Percentiles rank a stretch among this genome's conserved stretches.
These are phyloP conservation scores for Monosporascus cannonballus DNA, from an alignment of 2,329 filamentous ascomycete genomes.

Conservation along the genomic window DNA sequence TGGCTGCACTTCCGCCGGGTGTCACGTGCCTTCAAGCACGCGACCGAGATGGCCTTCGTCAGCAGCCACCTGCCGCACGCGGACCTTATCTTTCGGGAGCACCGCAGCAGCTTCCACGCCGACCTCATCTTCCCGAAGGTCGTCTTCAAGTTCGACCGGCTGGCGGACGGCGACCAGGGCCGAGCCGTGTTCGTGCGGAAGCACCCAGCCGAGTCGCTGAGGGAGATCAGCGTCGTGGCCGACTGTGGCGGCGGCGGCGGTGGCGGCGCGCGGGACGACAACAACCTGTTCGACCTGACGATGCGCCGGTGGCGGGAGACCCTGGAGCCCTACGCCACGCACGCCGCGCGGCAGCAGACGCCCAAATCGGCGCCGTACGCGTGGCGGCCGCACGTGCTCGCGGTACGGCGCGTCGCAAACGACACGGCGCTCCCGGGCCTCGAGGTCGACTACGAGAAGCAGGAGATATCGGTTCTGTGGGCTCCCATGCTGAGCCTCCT, in stretches of 20 bases:
- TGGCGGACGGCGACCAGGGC: not conserved
- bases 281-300: slow-evolving; percentile 1
- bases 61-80: slow-evolving; percentile 4
- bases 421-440: slow-evolving; percentile 10
- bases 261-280: not conserved
- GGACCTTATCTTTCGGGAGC: slow-evolving; percentile 1
- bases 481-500: slow-evolving; percentile 7
- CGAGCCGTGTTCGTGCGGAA: not conserved
- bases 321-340: slow-evolving; percentile 2
- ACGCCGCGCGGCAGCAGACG: not conserved
- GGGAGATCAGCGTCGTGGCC: not conserved
- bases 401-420: slow-evolving; percentile 7
- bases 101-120: not conserved
- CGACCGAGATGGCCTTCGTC: slow-evolving; percentile 9
- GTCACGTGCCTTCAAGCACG: slow-evolving; percentile 5
- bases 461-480: slow-evolving; percentile 8
- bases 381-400: slow-evolving; percentile 4
- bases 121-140: not conserved
- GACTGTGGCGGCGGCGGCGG: not conserved
- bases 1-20: slow-evolving; percentile 12
- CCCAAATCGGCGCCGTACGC: not conserved
- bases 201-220: not conserved
- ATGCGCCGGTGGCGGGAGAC: slow-evolving; percentile 4
- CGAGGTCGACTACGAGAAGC: slow-evolving; percentile 2
- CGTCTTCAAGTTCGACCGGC: not conserved